phyloP scores from a whole-genome alignment of 176 grass and related monocot species.

The Secale cereale region DNA sequence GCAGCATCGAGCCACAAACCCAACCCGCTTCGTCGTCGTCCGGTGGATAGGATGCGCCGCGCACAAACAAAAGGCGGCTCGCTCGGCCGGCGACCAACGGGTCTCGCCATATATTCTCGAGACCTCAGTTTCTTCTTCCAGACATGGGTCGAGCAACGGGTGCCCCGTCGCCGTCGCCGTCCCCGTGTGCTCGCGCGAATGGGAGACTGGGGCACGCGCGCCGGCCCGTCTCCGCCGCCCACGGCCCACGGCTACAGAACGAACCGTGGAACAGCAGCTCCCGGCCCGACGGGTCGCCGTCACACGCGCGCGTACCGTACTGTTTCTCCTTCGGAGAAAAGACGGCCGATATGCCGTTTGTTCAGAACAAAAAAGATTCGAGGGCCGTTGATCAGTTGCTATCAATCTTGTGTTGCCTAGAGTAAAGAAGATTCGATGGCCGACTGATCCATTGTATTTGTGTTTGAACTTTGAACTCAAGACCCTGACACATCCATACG shows the following conservation, averaged over 20 bases:
- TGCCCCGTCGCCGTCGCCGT: not conserved
- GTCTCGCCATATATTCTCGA: slow-evolving; percentile 2
- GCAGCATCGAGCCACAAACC: not conserved
- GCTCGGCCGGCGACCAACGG: not conserved
- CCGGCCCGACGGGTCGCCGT: not conserved
- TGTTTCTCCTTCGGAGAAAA: not conserved
- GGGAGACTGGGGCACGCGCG: not conserved
- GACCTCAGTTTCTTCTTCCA: not conserved
- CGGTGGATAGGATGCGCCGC: not conserved
- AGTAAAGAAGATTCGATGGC: not conserved
- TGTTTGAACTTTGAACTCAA: not conserved
- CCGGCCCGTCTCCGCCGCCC: not conserved
- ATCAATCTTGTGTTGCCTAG: not conserved
- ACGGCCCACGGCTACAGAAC: not conserved
- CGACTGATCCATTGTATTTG: not conserved
- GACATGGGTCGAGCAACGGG: not conserved
- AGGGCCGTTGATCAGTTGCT: not conserved
- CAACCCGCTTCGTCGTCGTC: not conserved
- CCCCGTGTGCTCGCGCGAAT: not conserved
- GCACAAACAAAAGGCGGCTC: not conserved
- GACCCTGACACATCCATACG: no score
- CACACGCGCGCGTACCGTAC: not conserved
- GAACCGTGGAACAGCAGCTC: not conserved
- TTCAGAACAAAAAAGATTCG: not conserved
- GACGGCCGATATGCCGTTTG: no score